Conservation (phyloP, 345 rosid genomes). For the Gossypium raimondii region DNA sequence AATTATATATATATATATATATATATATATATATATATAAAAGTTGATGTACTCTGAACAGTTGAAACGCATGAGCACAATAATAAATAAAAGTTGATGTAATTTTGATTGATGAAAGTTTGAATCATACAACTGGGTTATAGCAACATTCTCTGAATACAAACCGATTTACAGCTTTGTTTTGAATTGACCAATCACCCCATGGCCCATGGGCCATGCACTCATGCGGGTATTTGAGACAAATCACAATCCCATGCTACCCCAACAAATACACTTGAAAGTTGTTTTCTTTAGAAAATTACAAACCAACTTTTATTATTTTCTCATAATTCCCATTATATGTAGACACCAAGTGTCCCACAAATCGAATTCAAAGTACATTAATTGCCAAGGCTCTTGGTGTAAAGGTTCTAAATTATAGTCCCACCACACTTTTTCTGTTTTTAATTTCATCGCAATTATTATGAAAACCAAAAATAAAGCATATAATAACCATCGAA, state of each 20-base stretch:
- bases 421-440: too few relatives aligned
- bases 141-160: not conserved
- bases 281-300: not conserved
- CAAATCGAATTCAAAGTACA: not conserved
- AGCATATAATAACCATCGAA: too few relatives aligned
- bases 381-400: not conserved
- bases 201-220: not conserved
- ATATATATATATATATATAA: too few relatives aligned
- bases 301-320: not conserved
- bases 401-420: too few relatives aligned
- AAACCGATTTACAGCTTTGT: not conserved
- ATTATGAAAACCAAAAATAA: too few relatives aligned
- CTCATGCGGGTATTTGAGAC: constrained; percentile 2
- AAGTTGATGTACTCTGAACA: too few relatives aligned
- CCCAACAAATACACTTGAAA: not conserved
- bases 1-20: too few relatives aligned
- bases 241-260: not conserved
- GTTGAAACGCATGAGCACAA: too few relatives aligned
- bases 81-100: too few relatives aligned
- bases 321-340: not conserved
- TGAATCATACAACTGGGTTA: not conserved
- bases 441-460: too few relatives aligned
- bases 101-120: not conserved
- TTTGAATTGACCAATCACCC: not conserved
- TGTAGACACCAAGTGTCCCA: not conserved